phyloP scores from a whole-genome alignment of 2,329 filamentous ascomycete genomes.

The Hortaea sp. region DNA sequence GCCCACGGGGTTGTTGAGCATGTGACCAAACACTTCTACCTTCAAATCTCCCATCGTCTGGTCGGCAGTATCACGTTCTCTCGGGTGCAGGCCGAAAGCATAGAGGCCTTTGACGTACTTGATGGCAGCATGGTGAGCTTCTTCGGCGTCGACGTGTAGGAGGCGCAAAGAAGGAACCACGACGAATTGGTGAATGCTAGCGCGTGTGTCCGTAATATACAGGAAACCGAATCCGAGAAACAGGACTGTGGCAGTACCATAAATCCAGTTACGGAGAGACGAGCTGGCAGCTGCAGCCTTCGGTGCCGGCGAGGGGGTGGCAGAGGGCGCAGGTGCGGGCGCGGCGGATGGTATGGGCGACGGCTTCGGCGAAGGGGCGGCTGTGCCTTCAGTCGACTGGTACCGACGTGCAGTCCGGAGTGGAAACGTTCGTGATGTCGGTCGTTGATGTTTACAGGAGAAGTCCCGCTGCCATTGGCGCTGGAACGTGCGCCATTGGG shows the following conservation, averaged over 20 bases:
- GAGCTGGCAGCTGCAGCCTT: neutral
- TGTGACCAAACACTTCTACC: slow-evolving; percentile 65
- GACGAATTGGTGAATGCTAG: slow-evolving; percentile 43
- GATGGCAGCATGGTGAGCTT: slow-evolving; percentile 79
- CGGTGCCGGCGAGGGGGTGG: neutral
- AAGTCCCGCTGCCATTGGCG: slow-evolving; percentile 2
- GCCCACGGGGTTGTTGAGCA: slow-evolving; percentile 74
- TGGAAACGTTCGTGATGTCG: neutral
- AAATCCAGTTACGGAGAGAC: slow-evolving; percentile 2
- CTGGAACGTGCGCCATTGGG: slow-evolving; percentile 2
- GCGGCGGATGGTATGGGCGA: too few relatives aligned
- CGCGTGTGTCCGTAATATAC: slow-evolving; percentile 45
- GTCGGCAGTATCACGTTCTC: slow-evolving; percentile 62
- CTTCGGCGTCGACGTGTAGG: slow-evolving; percentile 68
- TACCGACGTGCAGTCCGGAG: neutral
- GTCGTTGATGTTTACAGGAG: neutral
- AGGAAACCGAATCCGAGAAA: slow-evolving; percentile 37
- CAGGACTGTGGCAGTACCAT: slow-evolving; percentile 26
- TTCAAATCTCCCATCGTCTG: slow-evolving; percentile 40
- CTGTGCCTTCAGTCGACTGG: neutral
- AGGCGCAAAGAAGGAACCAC: slow-evolving; percentile 53
- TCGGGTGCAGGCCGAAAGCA: slow-evolving; percentile 63
- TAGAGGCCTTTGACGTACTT: slow-evolving; percentile 62
- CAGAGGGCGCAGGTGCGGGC: too few relatives aligned
- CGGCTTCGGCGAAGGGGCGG: neutral